Evolutionary conservation across 306 rosid genomes (phyloP).

Genomic region (Clitoria ternatea): DNA sequence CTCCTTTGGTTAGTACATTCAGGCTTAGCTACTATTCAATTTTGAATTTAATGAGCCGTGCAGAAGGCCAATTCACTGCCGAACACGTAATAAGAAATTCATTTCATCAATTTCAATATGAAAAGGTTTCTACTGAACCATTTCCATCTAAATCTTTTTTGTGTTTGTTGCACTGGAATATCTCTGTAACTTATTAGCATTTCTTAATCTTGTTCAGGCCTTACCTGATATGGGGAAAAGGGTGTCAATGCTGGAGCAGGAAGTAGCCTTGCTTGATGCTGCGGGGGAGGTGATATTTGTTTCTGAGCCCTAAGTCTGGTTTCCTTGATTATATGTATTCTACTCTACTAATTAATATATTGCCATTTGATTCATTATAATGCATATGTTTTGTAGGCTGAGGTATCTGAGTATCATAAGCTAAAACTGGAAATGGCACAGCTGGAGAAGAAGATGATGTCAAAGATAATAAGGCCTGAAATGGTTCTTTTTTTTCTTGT

Average conservation of each 20-base stretch:
- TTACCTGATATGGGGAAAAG: constrained; percentile 85
- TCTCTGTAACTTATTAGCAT: constrained; percentile 4
- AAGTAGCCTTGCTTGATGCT: constrained; percentile 81
- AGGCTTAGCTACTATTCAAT: constrained; percentile 98
- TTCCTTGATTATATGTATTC: constrained; percentile 17
- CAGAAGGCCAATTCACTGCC: constrained; percentile 97
- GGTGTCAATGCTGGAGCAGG: constrained; percentile 80
- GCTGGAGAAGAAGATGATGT: constrained; percentile 89
- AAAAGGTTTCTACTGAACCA: constrained; percentile 62
- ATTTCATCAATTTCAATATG: constrained; percentile 95
- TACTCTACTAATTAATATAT: background rate
- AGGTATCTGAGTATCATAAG: constrained; percentile 84
- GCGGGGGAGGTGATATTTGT: constrained; percentile 73
- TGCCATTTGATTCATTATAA: background rate
- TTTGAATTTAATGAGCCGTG: constrained; percentile 95
- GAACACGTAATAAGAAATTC: constrained; percentile 93
- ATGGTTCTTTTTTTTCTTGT: constrained; percentile 78
- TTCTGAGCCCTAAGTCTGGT: background rate
- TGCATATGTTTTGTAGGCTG: constrained; percentile 52
- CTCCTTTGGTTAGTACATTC: constrained; percentile 94
- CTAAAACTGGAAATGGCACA: constrained; percentile 77
- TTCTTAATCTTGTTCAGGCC: constrained; percentile 47
- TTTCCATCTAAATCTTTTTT: constrained; percentile 11
- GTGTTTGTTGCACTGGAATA: constrained; percentile 15
- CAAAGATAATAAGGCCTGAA: constrained; percentile 90